These are phyloP conservation scores for Corylus avellana DNA, from an alignment of 306 rosid species.

Conservation along the genomic window DNA sequence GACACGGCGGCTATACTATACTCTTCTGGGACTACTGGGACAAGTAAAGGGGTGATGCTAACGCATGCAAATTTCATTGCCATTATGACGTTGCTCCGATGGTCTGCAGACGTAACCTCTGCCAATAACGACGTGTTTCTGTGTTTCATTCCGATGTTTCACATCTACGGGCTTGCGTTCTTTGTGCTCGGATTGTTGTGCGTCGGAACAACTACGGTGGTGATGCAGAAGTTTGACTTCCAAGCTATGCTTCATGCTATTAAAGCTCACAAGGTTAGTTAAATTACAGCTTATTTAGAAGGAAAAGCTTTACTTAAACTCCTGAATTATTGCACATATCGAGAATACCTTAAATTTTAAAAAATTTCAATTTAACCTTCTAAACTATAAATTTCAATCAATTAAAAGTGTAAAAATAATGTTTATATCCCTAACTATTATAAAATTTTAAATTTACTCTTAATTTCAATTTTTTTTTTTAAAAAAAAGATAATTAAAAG, in stretches of 20 bases:
- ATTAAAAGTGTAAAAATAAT: no score
- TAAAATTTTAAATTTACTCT: no score
- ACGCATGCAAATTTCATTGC: slow-evolving; percentile 74
- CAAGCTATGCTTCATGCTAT: slow-evolving; percentile 61
- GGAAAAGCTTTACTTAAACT: no score
- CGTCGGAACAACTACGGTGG: slow-evolving; percentile 51
- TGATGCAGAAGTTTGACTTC: slow-evolving; percentile 69
- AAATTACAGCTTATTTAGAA: no score
- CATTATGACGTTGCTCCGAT: slow-evolving; percentile 41
- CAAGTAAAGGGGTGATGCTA: slow-evolving; percentile 83
- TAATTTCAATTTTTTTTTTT: no score
- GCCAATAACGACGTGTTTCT: slow-evolving; percentile 62
- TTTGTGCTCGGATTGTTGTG: slow-evolving; percentile 69
- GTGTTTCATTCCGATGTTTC: slow-evolving; percentile 92
- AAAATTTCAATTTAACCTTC: no score
- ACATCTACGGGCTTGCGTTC: slow-evolving; percentile 73
- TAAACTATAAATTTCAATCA: no score
- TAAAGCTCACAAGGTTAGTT: slow-evolving; percentile 34
- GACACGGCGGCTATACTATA: slow-evolving; percentile 85
- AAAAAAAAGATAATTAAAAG: no score
- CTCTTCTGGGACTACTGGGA: slow-evolving; percentile 89
- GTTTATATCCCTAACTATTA: no score
- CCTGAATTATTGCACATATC: no score
- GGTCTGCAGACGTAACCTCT: slow-evolving; percentile 51
- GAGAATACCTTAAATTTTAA: no score